A percentile compares a stretch with the other conserved stretches of the same genome.
phyloP scores from a whole-genome alignment of 169 alveolate species.

The Neospora caninum region DNA sequence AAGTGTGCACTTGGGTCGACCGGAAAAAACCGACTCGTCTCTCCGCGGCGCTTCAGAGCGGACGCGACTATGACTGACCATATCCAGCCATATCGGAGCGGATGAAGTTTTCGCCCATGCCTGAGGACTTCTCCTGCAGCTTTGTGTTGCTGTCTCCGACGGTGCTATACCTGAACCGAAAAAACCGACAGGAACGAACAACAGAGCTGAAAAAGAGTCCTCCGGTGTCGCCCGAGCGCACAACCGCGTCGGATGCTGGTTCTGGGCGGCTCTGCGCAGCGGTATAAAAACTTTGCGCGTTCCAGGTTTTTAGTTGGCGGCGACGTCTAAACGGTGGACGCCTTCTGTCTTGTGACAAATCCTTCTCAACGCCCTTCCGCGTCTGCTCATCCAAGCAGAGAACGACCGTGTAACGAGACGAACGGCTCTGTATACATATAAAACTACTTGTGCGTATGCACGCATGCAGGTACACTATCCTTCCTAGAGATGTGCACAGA shows the following conservation, averaged over 20 bases:
- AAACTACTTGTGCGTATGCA: neutral
- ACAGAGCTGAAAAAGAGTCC: too few species aligned
- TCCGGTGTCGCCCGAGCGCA: neutral
- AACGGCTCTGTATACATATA: neutral
- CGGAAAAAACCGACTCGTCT: too few species aligned
- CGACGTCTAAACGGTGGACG: too few species aligned
- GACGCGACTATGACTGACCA: neutral
- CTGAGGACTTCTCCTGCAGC: neutral
- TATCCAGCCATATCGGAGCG: slow-evolving; percentile 59
- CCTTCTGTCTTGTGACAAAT: too few species aligned
- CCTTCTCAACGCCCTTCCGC: too few species aligned
- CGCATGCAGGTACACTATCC: neutral
- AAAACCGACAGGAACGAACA: neutral
- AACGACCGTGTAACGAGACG: neutral
- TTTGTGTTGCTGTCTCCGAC: slow-evolving; percentile 46
- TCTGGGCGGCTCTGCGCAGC: too few species aligned
- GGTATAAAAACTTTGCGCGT: too few species aligned
- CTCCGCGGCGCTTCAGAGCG: too few species aligned
- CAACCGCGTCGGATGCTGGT: too few species aligned
- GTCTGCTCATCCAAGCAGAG: too few species aligned
- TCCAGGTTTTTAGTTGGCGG: too few species aligned
- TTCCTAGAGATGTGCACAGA: neutral
- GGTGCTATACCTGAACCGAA: slow-evolving; percentile 33
- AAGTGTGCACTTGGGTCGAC: too few species aligned
- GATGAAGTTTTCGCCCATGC: slow-evolving; percentile 33